Base-by-base conservation (phyloP, 2,329 filamentous ascomycete species). In the Beauveria caledonica region DNA sequence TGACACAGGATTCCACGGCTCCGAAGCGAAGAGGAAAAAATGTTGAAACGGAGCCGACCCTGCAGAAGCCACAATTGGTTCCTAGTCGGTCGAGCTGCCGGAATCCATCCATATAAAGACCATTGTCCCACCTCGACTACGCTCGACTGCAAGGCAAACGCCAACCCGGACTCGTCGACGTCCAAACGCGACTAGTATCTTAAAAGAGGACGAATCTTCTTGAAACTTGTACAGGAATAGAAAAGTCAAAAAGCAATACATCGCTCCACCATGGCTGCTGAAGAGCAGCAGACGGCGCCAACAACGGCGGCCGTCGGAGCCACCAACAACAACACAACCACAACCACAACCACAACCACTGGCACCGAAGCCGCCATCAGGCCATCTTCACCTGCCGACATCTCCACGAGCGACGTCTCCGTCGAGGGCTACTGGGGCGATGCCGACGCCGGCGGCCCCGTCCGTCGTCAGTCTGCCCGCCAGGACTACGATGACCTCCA, bases 381-480 rank as follows among this genome's bases (percentile, higher is more conserved):
- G 7, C 25, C 50, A 3, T 45, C 56, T n/a, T 19, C 57, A 36
- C 27, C 52, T 3, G 33, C 56, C 50, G 46, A 57, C 17, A 7
- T 49, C 13, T 62, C 61, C 36, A 56, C 61, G 9, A 51, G 49
- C 51, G 29, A 60, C 11, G 51, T 50, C 53, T 55, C 54, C 27
- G 57, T 59, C 10, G 67, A 68, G 17, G 67, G 67, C 19, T 65
- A 66, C 50, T 68, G 67, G 67, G 67, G 67, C 10, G 67, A 68
- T 27, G 63, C 63, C 13, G 62, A 67, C 29, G 63, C 61, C 21
- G 66, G 65, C 29, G 64, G 65, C 45, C 55, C 62, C 33, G 56
- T 67, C 60, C 61, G 66, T 58, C 25, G 62, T 52, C 36, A 50
- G 51, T 57, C 62, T 13, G 64, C 64, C 17, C 52, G 50, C 19